A percentile compares a stretch with the other conserved stretches of the same genome.
These are phyloP conservation scores for Trypanosomatidae sp. DNA, from an alignment of 208 protist genomes.

Conservation along the genomic window DNA sequence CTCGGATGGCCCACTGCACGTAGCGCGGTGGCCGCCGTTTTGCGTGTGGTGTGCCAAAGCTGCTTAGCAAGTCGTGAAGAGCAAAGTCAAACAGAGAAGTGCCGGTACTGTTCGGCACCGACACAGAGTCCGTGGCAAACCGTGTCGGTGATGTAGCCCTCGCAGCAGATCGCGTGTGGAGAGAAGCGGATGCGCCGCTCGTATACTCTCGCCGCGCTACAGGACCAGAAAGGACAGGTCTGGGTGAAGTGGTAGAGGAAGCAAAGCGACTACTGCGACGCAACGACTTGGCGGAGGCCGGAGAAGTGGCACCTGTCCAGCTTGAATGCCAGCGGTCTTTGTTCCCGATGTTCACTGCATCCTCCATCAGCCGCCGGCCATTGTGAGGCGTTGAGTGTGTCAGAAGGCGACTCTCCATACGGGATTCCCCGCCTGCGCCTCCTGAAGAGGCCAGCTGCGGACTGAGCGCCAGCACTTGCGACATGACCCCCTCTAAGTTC, in stretches of 20 bases:
- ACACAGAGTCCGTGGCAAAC: slow-evolving; percentile 24
- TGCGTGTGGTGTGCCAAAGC: slow-evolving; percentile 20
- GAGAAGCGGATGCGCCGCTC: neutral
- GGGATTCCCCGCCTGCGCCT: neutral
- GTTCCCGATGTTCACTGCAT: slow-evolving; percentile 5
- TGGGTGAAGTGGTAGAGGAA: no score
- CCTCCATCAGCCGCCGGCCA: neutral
- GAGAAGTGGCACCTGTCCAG: neutral
- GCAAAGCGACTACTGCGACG: neutral
- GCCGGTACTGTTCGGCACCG: slow-evolving; percentile 66
- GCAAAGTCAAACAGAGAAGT: slow-evolving; percentile 74
- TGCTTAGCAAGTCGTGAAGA: slow-evolving; percentile 54
- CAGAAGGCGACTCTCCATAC: neutral
- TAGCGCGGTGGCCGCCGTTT: slow-evolving; percentile 24
- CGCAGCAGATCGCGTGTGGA: slow-evolving; percentile 10
- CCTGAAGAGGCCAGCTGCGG: slow-evolving; percentile 1
- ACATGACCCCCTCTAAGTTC: slow-evolving; percentile 73
- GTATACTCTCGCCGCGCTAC: slow-evolving; percentile 6
- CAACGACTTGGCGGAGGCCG: neutral
- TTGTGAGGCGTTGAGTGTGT: slow-evolving; percentile 5
- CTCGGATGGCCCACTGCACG: slow-evolving; percentile 64
- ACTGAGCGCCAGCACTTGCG: slow-evolving; percentile 48
- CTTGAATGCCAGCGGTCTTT: neutral
- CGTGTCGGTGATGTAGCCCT: neutral
- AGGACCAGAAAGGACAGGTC: neutral